Evolutionary conservation across 2,329 filamentous ascomycete species (phyloP).

Genomic region (Trichoderma sp.): DNA sequence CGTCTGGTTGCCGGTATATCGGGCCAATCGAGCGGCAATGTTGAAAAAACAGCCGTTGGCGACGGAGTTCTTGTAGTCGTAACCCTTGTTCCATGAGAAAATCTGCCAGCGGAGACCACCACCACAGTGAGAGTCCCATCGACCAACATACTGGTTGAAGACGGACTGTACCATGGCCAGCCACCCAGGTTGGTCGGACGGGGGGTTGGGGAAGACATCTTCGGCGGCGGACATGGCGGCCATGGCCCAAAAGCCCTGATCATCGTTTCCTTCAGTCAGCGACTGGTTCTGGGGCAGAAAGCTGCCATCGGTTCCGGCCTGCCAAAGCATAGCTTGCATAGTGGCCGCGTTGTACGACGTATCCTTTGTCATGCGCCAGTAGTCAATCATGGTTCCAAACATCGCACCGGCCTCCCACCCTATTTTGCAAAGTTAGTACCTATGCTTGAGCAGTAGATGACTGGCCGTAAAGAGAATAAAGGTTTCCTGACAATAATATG

Average conservation of each 20-base stretch:
- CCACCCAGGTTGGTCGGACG: slow-evolving; percentile 62
- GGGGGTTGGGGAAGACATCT: slow-evolving; percentile 68
- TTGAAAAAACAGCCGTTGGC: slow-evolving; percentile 70
- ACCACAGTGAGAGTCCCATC: slow-evolving; percentile 67
- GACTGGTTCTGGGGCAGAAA: slow-evolving; percentile 68
- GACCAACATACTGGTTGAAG: slow-evolving; percentile 71
- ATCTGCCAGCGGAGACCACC: slow-evolving; percentile 87
- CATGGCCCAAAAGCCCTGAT: slow-evolving; percentile 84
- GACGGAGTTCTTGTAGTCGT: slow-evolving; percentile 65
- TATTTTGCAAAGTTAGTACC: slow-evolving; percentile 25
- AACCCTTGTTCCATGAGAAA: slow-evolving; percentile 71
- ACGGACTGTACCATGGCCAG: slow-evolving; percentile 74
- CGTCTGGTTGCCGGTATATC: slow-evolving; percentile 75
- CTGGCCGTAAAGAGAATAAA: slow-evolving; percentile 28
- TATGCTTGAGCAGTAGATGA: slow-evolving; percentile 22
- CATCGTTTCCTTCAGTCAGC: slow-evolving; percentile 63
- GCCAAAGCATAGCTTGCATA: slow-evolving; percentile 57
- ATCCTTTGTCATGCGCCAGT: slow-evolving; percentile 69
- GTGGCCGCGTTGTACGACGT: slow-evolving; percentile 59
- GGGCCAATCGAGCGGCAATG: slow-evolving; percentile 65
- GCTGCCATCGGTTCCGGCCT: slow-evolving; percentile 56
- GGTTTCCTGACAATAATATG: slow-evolving; percentile 58
- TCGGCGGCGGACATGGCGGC: slow-evolving; percentile 76
- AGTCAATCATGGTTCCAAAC: slow-evolving; percentile 69
- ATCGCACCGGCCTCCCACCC: slow-evolving; percentile 72